Conservation (phyloP, 805 yeast genomes). For the Candida argentea region DNA sequence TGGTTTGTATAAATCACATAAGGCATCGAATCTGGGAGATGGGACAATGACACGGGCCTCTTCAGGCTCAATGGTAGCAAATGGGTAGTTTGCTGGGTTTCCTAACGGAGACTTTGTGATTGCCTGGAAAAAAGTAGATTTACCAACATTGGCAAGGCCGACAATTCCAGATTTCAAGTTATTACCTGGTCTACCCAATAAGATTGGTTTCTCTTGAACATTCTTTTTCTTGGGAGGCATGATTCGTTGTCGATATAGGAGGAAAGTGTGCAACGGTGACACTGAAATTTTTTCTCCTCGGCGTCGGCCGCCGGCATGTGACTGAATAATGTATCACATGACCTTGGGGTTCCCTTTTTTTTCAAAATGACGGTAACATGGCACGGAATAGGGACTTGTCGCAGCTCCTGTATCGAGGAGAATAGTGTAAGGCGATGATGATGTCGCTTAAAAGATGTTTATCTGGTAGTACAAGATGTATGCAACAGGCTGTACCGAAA, state of each 20-base stretch:
- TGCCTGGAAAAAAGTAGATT: conserved; percentile 95
- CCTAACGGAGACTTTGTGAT: conserved; percentile 89
- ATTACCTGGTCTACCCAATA: conserved; percentile 68
- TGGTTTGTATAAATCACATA: conserved; percentile 68
- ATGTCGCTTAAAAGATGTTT: no score
- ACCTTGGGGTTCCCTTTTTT: no score
- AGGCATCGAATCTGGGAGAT: conserved; percentile 73
- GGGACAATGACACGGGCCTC: conserved; percentile 95
- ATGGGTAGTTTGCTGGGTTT: conserved; percentile 95
- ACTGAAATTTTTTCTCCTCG: not conserved
- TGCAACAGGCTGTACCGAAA: conserved; percentile 8
- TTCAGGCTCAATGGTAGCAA: conserved; percentile 97
- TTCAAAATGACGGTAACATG: no score
- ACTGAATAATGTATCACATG: no score
- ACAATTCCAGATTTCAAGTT: conserved; percentile 64
- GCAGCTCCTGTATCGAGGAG: no score
- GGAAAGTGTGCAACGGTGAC: no score
- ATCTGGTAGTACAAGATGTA: no score
- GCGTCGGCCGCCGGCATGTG: no score
- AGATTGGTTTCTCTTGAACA: conserved; percentile 56
- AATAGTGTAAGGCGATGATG: no score
- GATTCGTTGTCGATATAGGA: no score
- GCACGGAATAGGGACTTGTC: no score
- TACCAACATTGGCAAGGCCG: conserved; percentile 93
- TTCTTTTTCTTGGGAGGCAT: conserved; percentile 74